Base-by-base conservation (phyloP, 805 yeast genomes). In the Metschnikowia cerradonensis region DNA sequence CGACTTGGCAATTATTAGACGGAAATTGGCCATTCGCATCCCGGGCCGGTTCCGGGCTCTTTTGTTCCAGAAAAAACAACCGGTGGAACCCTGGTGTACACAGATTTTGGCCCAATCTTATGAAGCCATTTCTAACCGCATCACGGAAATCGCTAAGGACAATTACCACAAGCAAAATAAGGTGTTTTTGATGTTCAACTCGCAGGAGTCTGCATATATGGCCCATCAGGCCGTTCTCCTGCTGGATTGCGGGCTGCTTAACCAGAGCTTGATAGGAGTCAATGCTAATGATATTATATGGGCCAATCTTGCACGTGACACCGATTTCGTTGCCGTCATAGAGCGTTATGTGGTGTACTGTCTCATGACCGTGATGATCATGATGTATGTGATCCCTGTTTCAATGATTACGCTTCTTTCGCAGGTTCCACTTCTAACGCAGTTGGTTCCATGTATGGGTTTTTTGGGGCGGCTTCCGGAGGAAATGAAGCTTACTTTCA, bases 351-450 rank as follows among this genome's bases (percentile, higher is more conserved):
- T 76, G 4, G 82, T 86, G 0, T 76, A 75, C 26, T 43, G 76
- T 3, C 35, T 79, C 14, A 73, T 82, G 49, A 63, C 80, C 7
- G 52, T 73, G 1, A 68, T 88, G 1, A 82, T 85, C 4, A 55
- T 76, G 3, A 62, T 68, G 38, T 90, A 96, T 84, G 88, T 89
- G 1, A 65, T 90, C 1, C 97, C 97, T 0, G 92, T 90, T 1
- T 89, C 96, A 0, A 75, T 87, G 51, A 82, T 89, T 15, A 90
- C 92, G 0, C 67, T 89, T 31, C 68, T 90, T 0, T 81, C 95
- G 0, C 96, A 90, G 58, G 71, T 84, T 2, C 88, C 91, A 0
- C 78, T 82, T 53, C 63, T 88, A 44, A 77, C 85, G 0, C 73
- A 77, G 23, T 67, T 85, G 44, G 67, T 86, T 23, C 94, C 95